phyloP scores from a whole-genome alignment of 208 protist genomes.

The Vickermania ingenoplastis region DNA sequence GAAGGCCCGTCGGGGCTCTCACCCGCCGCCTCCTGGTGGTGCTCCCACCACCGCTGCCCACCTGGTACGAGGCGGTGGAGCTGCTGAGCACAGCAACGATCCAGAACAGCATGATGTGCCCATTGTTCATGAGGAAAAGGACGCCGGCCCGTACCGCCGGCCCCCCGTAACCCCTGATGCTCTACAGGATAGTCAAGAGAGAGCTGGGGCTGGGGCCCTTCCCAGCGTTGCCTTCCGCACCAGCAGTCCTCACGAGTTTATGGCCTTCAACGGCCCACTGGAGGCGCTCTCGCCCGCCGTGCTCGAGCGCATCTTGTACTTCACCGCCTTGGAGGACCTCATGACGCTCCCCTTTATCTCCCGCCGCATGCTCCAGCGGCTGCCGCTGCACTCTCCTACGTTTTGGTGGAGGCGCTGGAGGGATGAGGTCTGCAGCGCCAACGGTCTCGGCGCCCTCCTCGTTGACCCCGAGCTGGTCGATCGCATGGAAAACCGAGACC shows the following conservation, averaged over 20 bases:
- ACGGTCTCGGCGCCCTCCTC: neutral
- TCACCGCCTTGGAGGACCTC: neutral
- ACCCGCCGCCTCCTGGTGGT: too few relatives aligned
- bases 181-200: slow-evolving; percentile 78
- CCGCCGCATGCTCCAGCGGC: neutral
- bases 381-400: neutral
- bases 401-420: neutral
- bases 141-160: too few relatives aligned
- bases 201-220: slow-evolving; percentile 78
- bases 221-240: slow-evolving; percentile 22
- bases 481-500: too few relatives aligned
- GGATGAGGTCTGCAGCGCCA: neutral
- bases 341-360: neutral
- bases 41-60: too few relatives aligned
- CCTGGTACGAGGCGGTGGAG: too few relatives aligned
- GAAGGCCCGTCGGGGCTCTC: too few relatives aligned
- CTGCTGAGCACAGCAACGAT: too few relatives aligned
- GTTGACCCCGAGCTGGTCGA: neutral
- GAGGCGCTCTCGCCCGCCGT: neutral
- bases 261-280: slow-evolving; percentile 13
- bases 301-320: neutral
- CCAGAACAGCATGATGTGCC: too few relatives aligned
- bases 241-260: neutral
- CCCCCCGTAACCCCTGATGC: slow-evolving; percentile 67
- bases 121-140: too few relatives aligned